A percentile compares a stretch with the other conserved stretches of the same genome.
Evolutionary conservation across 305 asterid species (phyloP).

Genomic region (Nicotiana rustica): DNA sequence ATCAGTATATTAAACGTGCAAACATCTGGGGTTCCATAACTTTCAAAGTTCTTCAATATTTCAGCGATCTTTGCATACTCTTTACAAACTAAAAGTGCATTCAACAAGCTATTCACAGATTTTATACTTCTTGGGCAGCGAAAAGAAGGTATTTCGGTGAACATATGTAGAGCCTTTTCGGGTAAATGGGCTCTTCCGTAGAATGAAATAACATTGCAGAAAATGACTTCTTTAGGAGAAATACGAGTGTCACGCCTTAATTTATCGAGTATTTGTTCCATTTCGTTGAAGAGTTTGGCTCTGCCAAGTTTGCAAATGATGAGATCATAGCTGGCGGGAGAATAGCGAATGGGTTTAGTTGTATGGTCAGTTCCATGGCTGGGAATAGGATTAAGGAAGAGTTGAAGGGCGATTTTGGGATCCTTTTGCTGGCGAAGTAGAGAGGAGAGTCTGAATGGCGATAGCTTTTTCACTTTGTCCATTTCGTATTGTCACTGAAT

Average conservation of each 20-base stretch:
- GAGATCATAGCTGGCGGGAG: constrained; percentile 63
- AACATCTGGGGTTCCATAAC: constrained; percentile 57
- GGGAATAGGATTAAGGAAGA: constrained; percentile 73
- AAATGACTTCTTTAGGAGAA: constrained; percentile 61
- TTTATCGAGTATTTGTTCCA: constrained; percentile 62
- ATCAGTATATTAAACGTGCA: constrained; percentile 73
- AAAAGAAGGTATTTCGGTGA: constrained; percentile 63
- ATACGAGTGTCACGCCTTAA: constrained; percentile 58
- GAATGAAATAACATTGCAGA: constrained; percentile 65
- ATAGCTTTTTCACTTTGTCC: constrained; percentile 60
- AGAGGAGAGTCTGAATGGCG: constrained; percentile 76
- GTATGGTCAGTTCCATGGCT: constrained; percentile 44
- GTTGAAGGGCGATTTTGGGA: constrained; percentile 66
- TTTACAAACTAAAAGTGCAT: constrained; percentile 54
- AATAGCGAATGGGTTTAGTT: constrained; percentile 67
- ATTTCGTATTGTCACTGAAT: constrained; percentile 34
- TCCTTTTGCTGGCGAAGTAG: constrained; percentile 77
- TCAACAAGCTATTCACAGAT: constrained; percentile 69
- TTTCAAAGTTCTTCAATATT: constrained; percentile 42
- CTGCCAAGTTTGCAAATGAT: constrained; percentile 80
- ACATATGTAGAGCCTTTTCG: constrained; percentile 58
- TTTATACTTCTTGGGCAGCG: constrained; percentile 67
- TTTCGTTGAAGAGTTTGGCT: constrained; percentile 68
- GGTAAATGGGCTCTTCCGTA: constrained; percentile 73
- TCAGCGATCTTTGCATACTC: constrained; percentile 60